Conservation (phyloP, 2,329 filamentous ascomycete species). For the Zymoseptoria crescenta region DNA sequence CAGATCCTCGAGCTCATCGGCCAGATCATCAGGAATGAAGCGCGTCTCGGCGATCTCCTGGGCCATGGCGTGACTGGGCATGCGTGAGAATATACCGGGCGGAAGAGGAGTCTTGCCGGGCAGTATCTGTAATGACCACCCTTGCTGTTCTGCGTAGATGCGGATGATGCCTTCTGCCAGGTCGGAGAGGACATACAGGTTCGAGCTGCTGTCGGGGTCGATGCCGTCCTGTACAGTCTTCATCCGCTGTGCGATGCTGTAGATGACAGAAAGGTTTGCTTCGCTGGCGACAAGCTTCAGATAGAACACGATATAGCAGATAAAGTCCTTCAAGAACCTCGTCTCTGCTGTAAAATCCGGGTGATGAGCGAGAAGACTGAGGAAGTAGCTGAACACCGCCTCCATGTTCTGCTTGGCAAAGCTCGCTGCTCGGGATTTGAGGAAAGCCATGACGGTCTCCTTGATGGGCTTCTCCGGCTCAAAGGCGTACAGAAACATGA, state of each 20-base stretch:
- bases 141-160: constrained; percentile 76
- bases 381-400: constrained; percentile 67
- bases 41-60: constrained; percentile 81
- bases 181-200: constrained; percentile 80
- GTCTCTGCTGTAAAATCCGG: constrained; percentile 69
- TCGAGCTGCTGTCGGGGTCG: constrained; percentile 57
- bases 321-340: constrained; percentile 69
- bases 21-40: constrained; percentile 67
- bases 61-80: constrained; percentile 69
- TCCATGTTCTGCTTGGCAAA: constrained; percentile 61
- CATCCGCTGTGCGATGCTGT: constrained; percentile 83
- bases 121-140: constrained; percentile 78
- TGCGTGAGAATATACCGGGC: constrained; percentile 61
- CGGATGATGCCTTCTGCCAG: constrained; percentile 74
- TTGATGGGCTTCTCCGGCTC: constrained; percentile 71
- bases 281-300: constrained; percentile 74
- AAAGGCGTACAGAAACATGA: constrained; percentile 84
- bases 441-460: constrained; percentile 74
- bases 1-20: constrained; percentile 67
- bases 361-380: constrained; percentile 87
- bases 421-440: constrained; percentile 67
- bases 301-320: constrained; percentile 85
- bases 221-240: constrained; percentile 85
- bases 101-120: constrained; percentile 75
- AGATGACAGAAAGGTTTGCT: constrained; percentile 79